Base-by-base conservation (phyloP, 164 flowering plant species). In the Tetrastigma voinierianum region DNA sequence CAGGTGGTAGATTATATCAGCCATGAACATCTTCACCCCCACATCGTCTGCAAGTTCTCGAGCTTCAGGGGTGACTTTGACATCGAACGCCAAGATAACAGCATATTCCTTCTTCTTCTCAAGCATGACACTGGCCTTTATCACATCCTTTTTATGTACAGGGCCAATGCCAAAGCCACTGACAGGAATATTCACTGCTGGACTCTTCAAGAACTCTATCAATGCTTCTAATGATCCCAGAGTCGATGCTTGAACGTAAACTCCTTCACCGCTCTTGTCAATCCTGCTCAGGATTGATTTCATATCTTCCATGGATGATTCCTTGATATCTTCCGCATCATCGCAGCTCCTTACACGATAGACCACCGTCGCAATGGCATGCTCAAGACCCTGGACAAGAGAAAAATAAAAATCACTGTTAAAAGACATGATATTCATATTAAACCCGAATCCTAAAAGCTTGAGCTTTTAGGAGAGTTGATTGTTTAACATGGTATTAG, bases 81-180 rank as follows among this genome's bases (percentile, higher is more conserved):
- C 98, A 83, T 95, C 99, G 77, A 95, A 95, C 54, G 98, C 98
- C 81, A 95, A 82, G 46, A 95, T 92, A 19, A 94, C 83, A 14
- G 96, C 97, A 73, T 77, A 95, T 77, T 95, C 99, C 78, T 88
- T 90, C 67, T 89, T 95, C 94, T 91, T 95, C 83, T 95, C 99
- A 58, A 95, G 96, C 99, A 92, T 90, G 14, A 89, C 98, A 67
- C 97, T 84, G 52, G 99, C 97, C 75, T 82, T 90, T 98, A 92
- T 88, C 51, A 95, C 94, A 81, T 95, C 99, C 74, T 82, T 95
- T 70, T 90, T 95, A 65, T 95, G 99, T 3, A 95, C 99, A 60
- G 99, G 99, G 15, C 99, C 99, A 57, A 95, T 95, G 72, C 89
- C 77, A 67, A 92, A 89, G 61, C 95, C 96, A 78, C 98, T 88